Evolutionary conservation across 495 filamentous ascomycete genomes (phyloP), one percentile per base, ranked within the genome.

Genomic region (Margaritispora aquatica): DNA sequence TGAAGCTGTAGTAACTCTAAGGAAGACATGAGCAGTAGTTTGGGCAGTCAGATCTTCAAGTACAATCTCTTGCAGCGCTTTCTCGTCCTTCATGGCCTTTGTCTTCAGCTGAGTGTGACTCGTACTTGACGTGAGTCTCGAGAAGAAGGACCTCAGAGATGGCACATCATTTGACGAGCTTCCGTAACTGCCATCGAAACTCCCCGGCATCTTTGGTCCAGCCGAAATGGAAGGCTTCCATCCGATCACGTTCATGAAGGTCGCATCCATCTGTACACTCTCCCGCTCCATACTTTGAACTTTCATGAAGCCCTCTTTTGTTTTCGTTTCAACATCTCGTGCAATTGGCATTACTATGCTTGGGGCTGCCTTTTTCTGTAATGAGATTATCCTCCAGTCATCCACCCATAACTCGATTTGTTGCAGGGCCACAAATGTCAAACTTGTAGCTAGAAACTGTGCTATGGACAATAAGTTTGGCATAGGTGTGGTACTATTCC

Each of bases 401-500:
- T 97, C 92, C 44, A 99, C 78, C 81, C 84, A 90, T 36, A 99
- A 78, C 61, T 97, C 94, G 53, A 99, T 91, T 26, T 80, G 79
- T 68, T 95, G 78, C 38, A 99, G 75, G 1, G 87, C 85, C 44
- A 99, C 92, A 72, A 99, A 99, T 9, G 95, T 99, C 72, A 99
- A 77, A 72, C 93, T 96, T 38, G 91, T 97, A 1, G 89, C 85
- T 53, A 99, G 76, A 64, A 99, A 99, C 71, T 96, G 90, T 64
- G 87, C 87, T 36, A 99, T 78, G 0, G 88, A 88, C 27, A 95
- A 77, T 27, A 99, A 73, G 44, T 88, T 87, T 9, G 95, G 95
- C 44, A 97, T 71, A 0, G 92, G 86, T 1, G 94, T 90, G 7
- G 85, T 88, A 26, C 83, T 82, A 63, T 92, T 96, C 69, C 95